phyloP scores from a whole-genome alignment of 208 protist species.

The Leptomonas seymouri region DNA sequence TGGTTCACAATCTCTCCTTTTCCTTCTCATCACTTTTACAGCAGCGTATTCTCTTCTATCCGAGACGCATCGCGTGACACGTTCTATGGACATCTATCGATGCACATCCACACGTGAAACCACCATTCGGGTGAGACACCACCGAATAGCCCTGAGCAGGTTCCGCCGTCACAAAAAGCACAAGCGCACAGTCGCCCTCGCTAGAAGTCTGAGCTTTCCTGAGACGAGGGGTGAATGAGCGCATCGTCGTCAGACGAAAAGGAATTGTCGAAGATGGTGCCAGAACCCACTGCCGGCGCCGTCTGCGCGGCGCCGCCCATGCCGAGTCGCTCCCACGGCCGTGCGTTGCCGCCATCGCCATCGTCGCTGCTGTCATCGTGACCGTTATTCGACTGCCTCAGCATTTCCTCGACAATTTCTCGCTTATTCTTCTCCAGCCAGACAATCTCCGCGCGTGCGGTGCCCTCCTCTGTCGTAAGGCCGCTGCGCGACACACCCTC shows the following conservation, averaged over 20 bases:
- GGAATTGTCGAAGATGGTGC: constrained; percentile 17
- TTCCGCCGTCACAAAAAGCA: background rate
- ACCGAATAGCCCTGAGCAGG: no score
- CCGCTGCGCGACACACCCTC: constrained; percentile 38
- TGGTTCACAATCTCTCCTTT: no score
- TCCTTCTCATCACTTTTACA: no score
- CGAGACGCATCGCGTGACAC: no score
- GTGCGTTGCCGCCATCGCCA: constrained; percentile 2
- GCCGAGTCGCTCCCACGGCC: constrained; percentile 21
- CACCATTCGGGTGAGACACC: no score
- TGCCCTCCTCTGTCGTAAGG: constrained; percentile 46
- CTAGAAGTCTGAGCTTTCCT: constrained; percentile 40
- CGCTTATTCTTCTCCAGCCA: constrained; percentile 64
- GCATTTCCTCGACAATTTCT: constrained; percentile 37
- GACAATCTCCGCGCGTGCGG: constrained; percentile 40
- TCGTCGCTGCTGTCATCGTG: constrained; percentile 20
- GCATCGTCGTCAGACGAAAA: constrained; percentile 39
- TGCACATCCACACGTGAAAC: no score
- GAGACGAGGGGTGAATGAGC: constrained; percentile 33
- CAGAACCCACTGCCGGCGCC: constrained; percentile 15
- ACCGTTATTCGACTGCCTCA: constrained; percentile 20
- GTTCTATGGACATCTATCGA: no score
- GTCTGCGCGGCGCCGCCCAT: constrained; percentile 6
- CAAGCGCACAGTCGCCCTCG: background rate
- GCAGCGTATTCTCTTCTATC: no score